Base-by-base conservation (phyloP, 2,329 filamentous ascomycete genomes). In the Colletotrichum filicis region DNA sequence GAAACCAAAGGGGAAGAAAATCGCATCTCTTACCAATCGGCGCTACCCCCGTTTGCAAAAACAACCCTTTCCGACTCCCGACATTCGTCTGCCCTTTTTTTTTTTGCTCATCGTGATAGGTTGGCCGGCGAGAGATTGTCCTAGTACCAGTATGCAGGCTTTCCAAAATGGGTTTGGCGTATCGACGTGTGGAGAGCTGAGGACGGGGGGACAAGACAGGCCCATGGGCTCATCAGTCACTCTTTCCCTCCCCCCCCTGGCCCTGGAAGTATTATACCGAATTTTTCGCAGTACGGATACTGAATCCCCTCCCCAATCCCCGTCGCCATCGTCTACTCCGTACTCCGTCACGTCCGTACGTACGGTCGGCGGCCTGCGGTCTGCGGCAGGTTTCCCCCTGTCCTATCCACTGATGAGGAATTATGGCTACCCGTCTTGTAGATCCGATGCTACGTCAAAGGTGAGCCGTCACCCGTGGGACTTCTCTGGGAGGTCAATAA, bases 161-260 rank as follows among this genome's bases (percentile, higher is more conserved):
- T 42, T 65, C 62, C 62, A n/a, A 32, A 46, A 55, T 24, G 14
- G 62, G 62, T 56, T 65, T 65, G 62, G 62, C 32, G 58, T 52
- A 24, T 19, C 37, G 12, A 32, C 2, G 5, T 55, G 52, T 65
- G 62, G 62, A 42, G 52, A 65, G 62, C 62, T 65, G 62, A 65
- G 62, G n/a, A 53, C 60, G 28, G 12, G 22, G 35, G 35, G 14
- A 11, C 35, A 14, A 14, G 35, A 37, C 35, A 32, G 32, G 32
- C 9, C 32, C 32, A 32, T 32, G 32, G 32, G 32, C 32, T 28
- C 26, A 30, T 22, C 37, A n/a, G 37, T 46, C 9, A 46, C 14
- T 28, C 3, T 22, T 12, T 32, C 11, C 11, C 24, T 19, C 16
- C 42, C 5, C 14, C 49, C 37, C 8, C 8, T 5, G 11, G 7